Conservation (phyloP, 1,284 basidiomycete species). For the Amylostereum areolatum region DNA sequence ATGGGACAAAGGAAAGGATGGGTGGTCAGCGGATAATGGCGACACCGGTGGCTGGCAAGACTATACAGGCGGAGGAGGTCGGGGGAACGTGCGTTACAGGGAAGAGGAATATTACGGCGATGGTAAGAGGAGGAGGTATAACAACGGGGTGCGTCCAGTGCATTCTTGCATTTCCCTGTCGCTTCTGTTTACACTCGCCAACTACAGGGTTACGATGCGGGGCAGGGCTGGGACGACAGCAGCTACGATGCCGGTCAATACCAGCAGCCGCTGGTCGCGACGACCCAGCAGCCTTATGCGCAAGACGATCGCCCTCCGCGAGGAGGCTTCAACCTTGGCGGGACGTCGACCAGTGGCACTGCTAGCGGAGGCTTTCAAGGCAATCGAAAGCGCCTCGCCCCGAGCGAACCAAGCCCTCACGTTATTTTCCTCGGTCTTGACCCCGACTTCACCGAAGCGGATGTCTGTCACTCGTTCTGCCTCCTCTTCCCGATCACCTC, state of each 20-base stretch:
- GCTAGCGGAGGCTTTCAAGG: slow-evolving; percentile 35
- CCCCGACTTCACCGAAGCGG: slow-evolving; percentile 82
- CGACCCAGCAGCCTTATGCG: slow-evolving; percentile 25
- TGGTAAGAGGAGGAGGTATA: slow-evolving; percentile 72
- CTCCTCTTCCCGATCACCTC: slow-evolving; percentile 25
- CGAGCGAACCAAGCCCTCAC: slow-evolving; percentile 80
- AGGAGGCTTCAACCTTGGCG: slow-evolving; percentile 32
- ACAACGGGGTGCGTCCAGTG: slow-evolving; percentile 56
- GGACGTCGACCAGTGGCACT: slow-evolving; percentile 34
- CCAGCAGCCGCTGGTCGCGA: slow-evolving; percentile 6
- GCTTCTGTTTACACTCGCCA: slow-evolving; percentile 1
- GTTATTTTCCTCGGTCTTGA: slow-evolving; percentile 91
- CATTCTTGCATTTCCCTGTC: neutral
- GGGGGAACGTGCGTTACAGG: slow-evolving; percentile 40
- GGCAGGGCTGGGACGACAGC: slow-evolving; percentile 37
- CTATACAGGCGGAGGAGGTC: slow-evolving; percentile 27
- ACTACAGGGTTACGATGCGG: slow-evolving; percentile 43
- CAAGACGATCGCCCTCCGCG: slow-evolving; percentile 31
- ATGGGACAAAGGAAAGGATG: slow-evolving; percentile 73
- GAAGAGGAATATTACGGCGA: slow-evolving; percentile 67
- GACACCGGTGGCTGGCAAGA: slow-evolving; percentile 29
- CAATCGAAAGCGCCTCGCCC: slow-evolving; percentile 64
- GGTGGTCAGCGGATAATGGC: slow-evolving; percentile 27
- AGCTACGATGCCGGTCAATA: slow-evolving; percentile 29
- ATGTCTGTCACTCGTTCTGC: slow-evolving; percentile 55